Evolutionary conservation across 2,329 filamentous ascomycete genomes (phyloP).

Genomic region (Calonectria naviculata): DNA sequence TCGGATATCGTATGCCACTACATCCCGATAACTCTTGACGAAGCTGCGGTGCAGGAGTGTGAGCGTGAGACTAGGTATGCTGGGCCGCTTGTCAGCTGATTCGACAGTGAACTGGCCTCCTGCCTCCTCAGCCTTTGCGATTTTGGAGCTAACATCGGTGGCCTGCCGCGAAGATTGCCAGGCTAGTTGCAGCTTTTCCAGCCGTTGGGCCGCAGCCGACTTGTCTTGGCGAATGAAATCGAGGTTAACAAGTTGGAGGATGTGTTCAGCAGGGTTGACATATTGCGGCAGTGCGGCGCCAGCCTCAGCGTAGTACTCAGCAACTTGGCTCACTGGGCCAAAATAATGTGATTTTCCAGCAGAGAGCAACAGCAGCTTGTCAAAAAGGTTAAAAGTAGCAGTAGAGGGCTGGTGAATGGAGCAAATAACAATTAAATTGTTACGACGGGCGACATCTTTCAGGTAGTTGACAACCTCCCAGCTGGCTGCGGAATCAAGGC

Average conservation of each 20-base stretch:
- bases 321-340: constrained; percentile 68
- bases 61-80: constrained; percentile 61
- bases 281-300: constrained; percentile 74
- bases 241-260: constrained; percentile 82
- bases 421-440: constrained; percentile 81
- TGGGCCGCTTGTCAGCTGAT: constrained; percentile 49
- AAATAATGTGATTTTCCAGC: constrained; percentile 79
- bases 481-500: constrained; percentile 82
- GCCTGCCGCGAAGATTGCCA: constrained; percentile 41
- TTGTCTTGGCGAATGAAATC: constrained; percentile 71
- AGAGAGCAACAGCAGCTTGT: constrained; percentile 81
- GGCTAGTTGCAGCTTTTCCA: constrained; percentile 37
- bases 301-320: constrained; percentile 71
- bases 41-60: constrained; percentile 82
- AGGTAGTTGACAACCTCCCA: constrained; percentile 83
- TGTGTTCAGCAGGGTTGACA: constrained; percentile 83
- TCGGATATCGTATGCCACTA: constrained; percentile 86
- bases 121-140: constrained; percentile 43
- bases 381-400: constrained; percentile 82
- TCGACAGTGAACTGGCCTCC: constrained; percentile 35
- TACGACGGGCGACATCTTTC: constrained; percentile 70
- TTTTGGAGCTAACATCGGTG: constrained; percentile 28
- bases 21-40: constrained; percentile 86
- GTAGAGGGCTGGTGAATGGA: constrained; percentile 90
- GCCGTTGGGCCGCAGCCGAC: constrained; percentile 53